A percentile compares a stretch with the other conserved stretches of the same genome.
These are phyloP conservation scores for Irpex lacteus DNA, from an alignment of 1,284 basidiomycete species.

Conservation along the genomic window DNA sequence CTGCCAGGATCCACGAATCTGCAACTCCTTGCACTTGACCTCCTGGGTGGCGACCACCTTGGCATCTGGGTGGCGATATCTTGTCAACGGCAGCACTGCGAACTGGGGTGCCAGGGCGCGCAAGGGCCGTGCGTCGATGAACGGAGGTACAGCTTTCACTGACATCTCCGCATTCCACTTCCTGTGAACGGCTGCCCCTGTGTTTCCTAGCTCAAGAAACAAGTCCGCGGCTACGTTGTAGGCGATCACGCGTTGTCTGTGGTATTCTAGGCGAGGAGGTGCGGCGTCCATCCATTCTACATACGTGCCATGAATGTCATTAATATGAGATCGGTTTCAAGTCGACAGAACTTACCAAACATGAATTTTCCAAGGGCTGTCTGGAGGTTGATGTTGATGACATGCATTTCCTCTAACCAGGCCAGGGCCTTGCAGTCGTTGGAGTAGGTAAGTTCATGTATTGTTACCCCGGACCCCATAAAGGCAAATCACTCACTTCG, in stretches of 20 bases:
- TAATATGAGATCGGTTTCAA: background rate
- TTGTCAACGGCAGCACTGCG: background rate
- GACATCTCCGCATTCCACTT: constrained; percentile 14
- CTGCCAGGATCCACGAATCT: constrained; percentile 26
- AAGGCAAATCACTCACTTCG: background rate
- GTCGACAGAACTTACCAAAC: background rate
- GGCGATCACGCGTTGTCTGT: constrained; percentile 17
- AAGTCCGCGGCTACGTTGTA: constrained; percentile 17
- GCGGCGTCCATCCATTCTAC: background rate
- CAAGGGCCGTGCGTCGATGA: background rate
- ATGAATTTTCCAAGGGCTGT: background rate
- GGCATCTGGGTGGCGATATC: constrained; percentile 21
- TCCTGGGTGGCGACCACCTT: constrained; percentile 11
- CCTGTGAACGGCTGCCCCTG: constrained; percentile 19
- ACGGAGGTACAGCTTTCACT: constrained; percentile 7
- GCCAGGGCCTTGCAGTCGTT: background rate
- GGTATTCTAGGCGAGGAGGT: constrained; percentile 14
- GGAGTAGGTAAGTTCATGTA: background rate
- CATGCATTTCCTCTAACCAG: background rate
- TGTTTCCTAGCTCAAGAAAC: constrained; percentile 22
- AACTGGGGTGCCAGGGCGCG: background rate
- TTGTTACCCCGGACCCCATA: too few species aligned
- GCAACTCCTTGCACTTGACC: constrained; percentile 15
- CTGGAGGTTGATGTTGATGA: background rate
- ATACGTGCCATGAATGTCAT: background rate